Conservation (phyloP, 176 grass and related monocot species). For the Bothriochloa decipiens region DNA sequence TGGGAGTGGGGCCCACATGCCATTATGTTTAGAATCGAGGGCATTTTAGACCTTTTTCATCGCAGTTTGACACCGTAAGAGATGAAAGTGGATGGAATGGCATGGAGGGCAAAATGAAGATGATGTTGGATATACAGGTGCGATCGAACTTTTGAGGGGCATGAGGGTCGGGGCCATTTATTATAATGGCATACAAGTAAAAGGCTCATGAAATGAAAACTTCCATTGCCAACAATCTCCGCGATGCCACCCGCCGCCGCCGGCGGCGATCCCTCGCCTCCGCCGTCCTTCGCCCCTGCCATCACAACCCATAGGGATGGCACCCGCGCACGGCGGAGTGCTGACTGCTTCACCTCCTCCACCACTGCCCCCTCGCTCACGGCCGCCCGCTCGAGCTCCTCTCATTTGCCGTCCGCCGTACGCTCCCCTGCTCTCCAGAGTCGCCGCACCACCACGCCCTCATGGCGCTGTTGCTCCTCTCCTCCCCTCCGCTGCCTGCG, state of each 20-base stretch:
- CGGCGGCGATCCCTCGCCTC: neutral
- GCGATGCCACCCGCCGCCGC: slow-evolving; percentile 6
- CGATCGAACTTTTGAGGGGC: no score
- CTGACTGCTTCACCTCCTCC: slow-evolving; percentile 58
- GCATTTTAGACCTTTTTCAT: no score
- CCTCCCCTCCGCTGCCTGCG: slow-evolving; percentile 25
- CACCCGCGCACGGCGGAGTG: slow-evolving; percentile 47
- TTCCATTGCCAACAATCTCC: neutral
- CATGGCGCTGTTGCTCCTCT: slow-evolving; percentile 56
- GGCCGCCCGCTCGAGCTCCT: slow-evolving; percentile 46
- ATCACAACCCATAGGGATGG: slow-evolving; percentile 49
- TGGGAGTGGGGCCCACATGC: no score
- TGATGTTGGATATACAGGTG: no score
- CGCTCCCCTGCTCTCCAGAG: slow-evolving; percentile 34
- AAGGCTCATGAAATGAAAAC: neutral
- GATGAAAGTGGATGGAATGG: no score
- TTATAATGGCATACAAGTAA: no score
- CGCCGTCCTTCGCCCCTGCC: neutral
- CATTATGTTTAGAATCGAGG: no score
- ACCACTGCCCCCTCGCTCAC: slow-evolving; percentile 37
- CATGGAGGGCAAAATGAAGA: no score
- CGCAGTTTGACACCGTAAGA: no score
- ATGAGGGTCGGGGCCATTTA: no score
- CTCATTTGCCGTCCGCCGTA: slow-evolving; percentile 50
- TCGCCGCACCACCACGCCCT: slow-evolving; percentile 49